These are phyloP conservation scores for Ascochyta fabae DNA, from an alignment of 2,329 filamentous ascomycete genomes.

Conservation along the genomic window DNA sequence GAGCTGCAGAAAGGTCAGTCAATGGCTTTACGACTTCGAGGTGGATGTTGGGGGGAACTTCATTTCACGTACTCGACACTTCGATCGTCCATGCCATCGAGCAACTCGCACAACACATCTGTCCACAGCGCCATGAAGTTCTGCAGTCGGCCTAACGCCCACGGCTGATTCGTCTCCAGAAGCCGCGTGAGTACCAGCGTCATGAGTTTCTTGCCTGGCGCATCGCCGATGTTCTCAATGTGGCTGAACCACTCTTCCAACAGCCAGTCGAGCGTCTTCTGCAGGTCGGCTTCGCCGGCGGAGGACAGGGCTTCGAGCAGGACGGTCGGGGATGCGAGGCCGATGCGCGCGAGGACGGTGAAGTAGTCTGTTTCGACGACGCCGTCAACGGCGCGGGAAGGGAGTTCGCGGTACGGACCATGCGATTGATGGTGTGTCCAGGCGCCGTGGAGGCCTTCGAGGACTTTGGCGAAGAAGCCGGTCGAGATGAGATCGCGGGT, in stretches of 20 bases:
- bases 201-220: conserved; percentile 72
- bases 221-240: conserved; percentile 71
- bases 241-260: conserved; percentile 70
- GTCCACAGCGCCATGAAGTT: conserved; percentile 80
- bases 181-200: conserved; percentile 75
- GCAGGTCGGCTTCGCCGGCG: conserved; percentile 27
- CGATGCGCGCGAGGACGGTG: conserved; percentile 78
- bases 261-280: conserved; percentile 55
- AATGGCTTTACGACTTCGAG: neutral
- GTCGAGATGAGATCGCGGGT: conserved; percentile 64
- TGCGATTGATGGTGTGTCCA: conserved; percentile 73
- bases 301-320: conserved; percentile 65
- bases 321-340: conserved; percentile 72
- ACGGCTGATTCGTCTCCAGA: conserved; percentile 66
- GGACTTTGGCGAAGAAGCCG: conserved; percentile 62
- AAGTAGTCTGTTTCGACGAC: conserved; percentile 87
- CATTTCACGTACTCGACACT: conserved; percentile 41
- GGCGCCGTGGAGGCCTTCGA: conserved; percentile 52
- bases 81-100: conserved; percentile 63
- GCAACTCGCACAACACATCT: conserved; percentile 69
- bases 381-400: conserved; percentile 71
- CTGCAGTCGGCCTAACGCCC: conserved; percentile 69
- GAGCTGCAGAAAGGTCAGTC: conserved; percentile 38
- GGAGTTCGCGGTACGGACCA: conserved; percentile 71
- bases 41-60: neutral